phyloP scores from a whole-genome alignment of 2,329 filamentous ascomycete genomes.

The Alternaria gaisen region DNA sequence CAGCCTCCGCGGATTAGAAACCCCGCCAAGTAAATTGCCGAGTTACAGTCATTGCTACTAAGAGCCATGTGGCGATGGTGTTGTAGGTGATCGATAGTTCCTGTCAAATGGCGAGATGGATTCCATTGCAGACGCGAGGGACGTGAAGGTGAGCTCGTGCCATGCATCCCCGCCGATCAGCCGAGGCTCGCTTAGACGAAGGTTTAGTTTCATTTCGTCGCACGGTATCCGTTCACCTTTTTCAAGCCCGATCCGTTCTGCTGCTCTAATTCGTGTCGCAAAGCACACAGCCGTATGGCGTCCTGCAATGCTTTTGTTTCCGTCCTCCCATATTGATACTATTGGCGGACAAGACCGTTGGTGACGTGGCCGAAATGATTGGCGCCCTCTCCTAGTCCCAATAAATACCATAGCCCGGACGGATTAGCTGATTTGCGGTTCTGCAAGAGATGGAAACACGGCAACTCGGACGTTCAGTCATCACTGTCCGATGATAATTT shows the following conservation, averaged over 20 bases:
- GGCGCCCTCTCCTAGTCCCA: neutral
- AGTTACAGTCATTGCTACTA: neutral
- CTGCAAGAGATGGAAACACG: neutral
- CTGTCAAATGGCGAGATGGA: neutral
- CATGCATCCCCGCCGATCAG: neutral
- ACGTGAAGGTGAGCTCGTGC: neutral
- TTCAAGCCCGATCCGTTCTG: neutral
- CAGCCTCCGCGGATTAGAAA: neutral
- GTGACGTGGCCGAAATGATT: neutral
- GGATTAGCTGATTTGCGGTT: neutral
- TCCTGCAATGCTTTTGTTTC: neutral
- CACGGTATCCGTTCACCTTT: neutral
- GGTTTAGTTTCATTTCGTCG: neutral
- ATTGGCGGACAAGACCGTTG: neutral
- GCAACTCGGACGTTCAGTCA: neutral
- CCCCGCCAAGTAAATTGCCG: neutral
- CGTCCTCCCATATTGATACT: neutral
- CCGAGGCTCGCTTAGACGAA: slow-evolving; percentile 4
- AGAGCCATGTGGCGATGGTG: neutral
- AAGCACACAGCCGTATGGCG: neutral
- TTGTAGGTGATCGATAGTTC: neutral
- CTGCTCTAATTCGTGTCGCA: neutral
- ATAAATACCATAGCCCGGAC: neutral
- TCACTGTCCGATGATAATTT: neutral
- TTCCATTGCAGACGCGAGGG: neutral